Evolutionary conservation across 306 rosid species (phyloP).

Genomic region (Fagus crenata): DNA sequence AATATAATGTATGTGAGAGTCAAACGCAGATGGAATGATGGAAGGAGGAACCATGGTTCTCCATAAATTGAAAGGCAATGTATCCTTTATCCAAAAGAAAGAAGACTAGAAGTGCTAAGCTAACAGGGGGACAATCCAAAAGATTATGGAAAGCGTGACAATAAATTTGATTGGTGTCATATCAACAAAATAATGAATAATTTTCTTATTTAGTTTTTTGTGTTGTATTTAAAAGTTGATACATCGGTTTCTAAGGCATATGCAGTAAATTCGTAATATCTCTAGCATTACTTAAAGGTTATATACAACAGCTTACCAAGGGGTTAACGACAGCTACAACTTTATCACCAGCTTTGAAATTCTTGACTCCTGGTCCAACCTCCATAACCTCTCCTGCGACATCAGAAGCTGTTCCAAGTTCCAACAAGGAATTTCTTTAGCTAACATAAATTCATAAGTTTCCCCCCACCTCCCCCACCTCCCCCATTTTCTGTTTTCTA

Average conservation of each 20-base stretch:
- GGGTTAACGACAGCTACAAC: conserved; percentile 43
- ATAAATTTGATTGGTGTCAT: too few relatives aligned
- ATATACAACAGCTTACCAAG: conserved; percentile 36
- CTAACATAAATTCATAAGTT: not conserved
- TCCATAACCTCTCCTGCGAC: conserved; percentile 64
- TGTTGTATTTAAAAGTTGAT: too few relatives aligned
- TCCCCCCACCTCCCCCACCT: too few relatives aligned
- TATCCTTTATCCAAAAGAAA: not conserved
- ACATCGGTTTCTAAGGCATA: too few relatives aligned
- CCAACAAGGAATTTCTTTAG: conserved; percentile 19
- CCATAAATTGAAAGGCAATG: not conserved
- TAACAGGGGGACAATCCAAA: not conserved
- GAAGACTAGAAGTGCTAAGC: not conserved
- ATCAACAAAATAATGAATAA: too few relatives aligned
- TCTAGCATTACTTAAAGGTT: not conserved
- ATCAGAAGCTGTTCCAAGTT: conserved; percentile 56
- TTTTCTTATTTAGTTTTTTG: too few relatives aligned
- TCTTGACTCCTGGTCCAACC: conserved; percentile 56
- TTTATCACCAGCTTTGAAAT: conserved; percentile 67
- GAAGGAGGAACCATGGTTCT: not conserved
- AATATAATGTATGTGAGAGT: not conserved
- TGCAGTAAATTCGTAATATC: too few relatives aligned
- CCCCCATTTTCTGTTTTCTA: too few relatives aligned
- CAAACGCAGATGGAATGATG: not conserved
- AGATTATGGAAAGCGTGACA: not conserved